Conservation (phyloP, 2,329 filamentous ascomycete genomes). For the Tolypocladium cylindrosporum region DNA sequence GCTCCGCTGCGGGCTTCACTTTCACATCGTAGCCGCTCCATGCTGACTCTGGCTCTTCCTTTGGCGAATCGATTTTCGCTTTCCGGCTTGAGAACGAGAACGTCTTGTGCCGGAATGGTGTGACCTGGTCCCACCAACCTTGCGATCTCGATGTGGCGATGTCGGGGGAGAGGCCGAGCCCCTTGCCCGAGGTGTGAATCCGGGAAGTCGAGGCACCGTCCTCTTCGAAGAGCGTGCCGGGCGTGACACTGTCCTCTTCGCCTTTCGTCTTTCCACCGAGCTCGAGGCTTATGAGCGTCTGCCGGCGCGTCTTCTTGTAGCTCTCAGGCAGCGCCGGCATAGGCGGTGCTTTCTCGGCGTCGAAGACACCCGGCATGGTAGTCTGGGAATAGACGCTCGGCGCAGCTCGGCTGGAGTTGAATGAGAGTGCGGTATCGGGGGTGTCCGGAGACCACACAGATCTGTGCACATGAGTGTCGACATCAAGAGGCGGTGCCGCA, state of each 20-base stretch:
- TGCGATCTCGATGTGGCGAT: constrained; percentile 49
- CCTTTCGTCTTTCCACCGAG: constrained; percentile 18
- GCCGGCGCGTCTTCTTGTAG: constrained; percentile 23
- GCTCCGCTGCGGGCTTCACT: constrained; percentile 7
- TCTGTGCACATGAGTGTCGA: constrained; percentile 9
- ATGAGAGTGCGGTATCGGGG: constrained; percentile 36
- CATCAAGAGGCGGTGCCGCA: not conserved
- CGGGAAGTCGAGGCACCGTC: constrained; percentile 39
- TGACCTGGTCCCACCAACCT: constrained; percentile 72
- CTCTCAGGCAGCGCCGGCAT: constrained; percentile 46
- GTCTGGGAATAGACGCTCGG: constrained; percentile 55
- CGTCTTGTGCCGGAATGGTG: constrained; percentile 49
- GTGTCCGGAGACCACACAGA: constrained; percentile 55
- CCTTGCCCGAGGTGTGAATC: constrained; percentile 27
- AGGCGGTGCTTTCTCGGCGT: constrained; percentile 39
- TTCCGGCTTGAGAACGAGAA: constrained; percentile 32
- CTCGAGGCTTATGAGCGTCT: constrained; percentile 26
- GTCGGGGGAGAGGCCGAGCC: constrained; percentile 26
- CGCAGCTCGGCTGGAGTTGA: constrained; percentile 30
- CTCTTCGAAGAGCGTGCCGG: constrained; percentile 62
- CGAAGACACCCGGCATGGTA: constrained; percentile 24
- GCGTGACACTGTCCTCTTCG: constrained; percentile 45
- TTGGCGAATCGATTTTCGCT: constrained; percentile 20
- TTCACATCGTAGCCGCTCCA: constrained; percentile 19
- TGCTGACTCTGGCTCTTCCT: constrained; percentile 21